Percentiles rank a stretch among this genome's conserved stretches.
These are phyloP conservation scores for Penicillium turbatum DNA, from an alignment of 495 filamentous ascomycete genomes.

Conservation along the genomic window DNA sequence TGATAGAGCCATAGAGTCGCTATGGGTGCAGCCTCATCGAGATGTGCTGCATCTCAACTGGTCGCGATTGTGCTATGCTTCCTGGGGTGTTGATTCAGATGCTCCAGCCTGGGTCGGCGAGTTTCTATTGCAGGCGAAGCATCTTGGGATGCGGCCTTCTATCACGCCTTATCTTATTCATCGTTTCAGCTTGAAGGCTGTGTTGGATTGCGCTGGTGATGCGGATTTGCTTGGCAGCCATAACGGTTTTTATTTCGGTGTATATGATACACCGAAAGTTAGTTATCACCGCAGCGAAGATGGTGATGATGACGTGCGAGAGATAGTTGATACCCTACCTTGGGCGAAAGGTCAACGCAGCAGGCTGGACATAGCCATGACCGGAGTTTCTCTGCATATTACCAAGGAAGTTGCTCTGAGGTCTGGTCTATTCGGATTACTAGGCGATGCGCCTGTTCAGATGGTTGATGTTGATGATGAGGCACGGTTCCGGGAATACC, in stretches of 20 bases:
- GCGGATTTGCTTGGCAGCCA: background rate
- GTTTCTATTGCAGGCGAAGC: background rate
- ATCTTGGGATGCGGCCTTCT: background rate
- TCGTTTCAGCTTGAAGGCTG: background rate
- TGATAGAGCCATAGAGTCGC: background rate
- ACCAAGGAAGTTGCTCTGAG: background rate
- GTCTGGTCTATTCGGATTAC: background rate
- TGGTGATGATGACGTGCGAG: background rate
- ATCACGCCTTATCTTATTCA: background rate
- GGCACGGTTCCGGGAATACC: background rate
- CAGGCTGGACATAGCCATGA: background rate
- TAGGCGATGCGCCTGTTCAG: conserved; percentile 1
- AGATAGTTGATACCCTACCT: background rate
- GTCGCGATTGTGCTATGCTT: background rate
- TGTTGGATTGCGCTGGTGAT: background rate
- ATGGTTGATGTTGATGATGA: background rate
- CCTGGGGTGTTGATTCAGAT: background rate
- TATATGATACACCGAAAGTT: background rate
- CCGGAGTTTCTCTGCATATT: background rate
- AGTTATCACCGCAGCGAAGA: background rate
- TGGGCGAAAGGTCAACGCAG: background rate
- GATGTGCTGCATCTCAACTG: background rate
- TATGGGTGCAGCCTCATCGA: background rate
- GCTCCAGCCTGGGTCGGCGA: background rate
- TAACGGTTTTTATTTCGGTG: background rate